Evolutionary conservation across 768 basidiomycete species (phyloP).

Genomic region (Psilocybe sp.): DNA sequence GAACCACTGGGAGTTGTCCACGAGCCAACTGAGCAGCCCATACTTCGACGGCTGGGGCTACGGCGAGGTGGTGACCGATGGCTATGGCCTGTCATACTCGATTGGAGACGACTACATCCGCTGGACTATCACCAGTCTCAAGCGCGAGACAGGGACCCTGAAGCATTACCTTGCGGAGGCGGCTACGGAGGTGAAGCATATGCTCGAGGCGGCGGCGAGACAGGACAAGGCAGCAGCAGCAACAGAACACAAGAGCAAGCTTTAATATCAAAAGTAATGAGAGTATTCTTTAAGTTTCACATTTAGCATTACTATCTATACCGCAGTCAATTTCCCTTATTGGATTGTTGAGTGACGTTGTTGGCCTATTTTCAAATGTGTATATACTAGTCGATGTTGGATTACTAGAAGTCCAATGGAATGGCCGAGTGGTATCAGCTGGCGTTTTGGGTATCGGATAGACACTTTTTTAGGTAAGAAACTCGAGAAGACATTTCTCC

Average conservation of each 20-base stretch:
- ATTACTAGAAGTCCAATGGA: too few relatives aligned
- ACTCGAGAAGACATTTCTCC: too few relatives aligned
- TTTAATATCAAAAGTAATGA: too few relatives aligned
- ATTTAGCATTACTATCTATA: too few relatives aligned
- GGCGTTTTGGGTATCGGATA: too few relatives aligned
- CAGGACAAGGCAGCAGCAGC: conserved; percentile 27
- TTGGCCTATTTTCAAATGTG: too few relatives aligned
- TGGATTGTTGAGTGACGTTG: too few relatives aligned
- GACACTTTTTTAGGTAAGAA: too few relatives aligned
- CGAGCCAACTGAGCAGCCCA: conserved; percentile 77
- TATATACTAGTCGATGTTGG: too few relatives aligned
- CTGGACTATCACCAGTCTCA: conserved; percentile 86
- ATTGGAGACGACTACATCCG: conserved; percentile 83
- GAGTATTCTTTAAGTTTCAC: too few relatives aligned
- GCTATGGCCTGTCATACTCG: conserved; percentile 88
- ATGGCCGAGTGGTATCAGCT: too few relatives aligned
- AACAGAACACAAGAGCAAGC: background rate
- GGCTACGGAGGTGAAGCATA: conserved; percentile 69
- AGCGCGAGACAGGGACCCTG: conserved; percentile 49
- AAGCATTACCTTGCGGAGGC: conserved; percentile 77
- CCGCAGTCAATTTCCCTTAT: too few relatives aligned
- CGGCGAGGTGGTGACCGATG: conserved; percentile 91
- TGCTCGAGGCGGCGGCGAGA: conserved; percentile 68
- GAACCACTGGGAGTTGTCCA: conserved; percentile 91
- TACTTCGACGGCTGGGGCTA: conserved; percentile 97